Conservation (phyloP, 768 basidiomycete species). For the Cantharellus cinnabarinus region DNA sequence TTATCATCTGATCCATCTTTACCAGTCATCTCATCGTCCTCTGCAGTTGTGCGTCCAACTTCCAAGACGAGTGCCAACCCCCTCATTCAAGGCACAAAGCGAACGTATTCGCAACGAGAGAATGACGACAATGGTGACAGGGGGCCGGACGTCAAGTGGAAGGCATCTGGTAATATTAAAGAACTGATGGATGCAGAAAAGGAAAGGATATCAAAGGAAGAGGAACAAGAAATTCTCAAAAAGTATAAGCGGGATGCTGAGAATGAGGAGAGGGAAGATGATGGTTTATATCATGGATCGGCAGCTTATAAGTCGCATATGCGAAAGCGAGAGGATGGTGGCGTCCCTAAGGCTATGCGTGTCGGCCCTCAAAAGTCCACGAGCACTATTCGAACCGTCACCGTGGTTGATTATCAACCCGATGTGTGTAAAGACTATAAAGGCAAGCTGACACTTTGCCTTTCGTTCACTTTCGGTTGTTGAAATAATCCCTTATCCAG, state of each 20-base stretch:
- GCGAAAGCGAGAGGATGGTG: constrained; percentile 44
- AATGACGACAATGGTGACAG: constrained; percentile 30
- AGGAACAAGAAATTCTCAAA: constrained; percentile 45
- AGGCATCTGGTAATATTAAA: constrained; percentile 31
- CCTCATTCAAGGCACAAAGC: constrained; percentile 57
- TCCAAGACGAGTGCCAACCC: constrained; percentile 49
- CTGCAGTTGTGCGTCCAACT: constrained; percentile 58
- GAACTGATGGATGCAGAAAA: constrained; percentile 54
- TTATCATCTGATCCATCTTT: constrained; percentile 17
- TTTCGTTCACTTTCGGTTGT: background rate
- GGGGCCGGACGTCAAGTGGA: constrained; percentile 49
- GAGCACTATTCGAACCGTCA: constrained; percentile 78
- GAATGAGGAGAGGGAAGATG: constrained; percentile 38
- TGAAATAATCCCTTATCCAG: constrained; percentile 21
- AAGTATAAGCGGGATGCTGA: constrained; percentile 35
- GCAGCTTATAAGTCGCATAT: constrained; percentile 63
- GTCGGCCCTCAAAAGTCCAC: constrained; percentile 56
- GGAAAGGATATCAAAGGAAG: constrained; percentile 62
- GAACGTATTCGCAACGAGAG: constrained; percentile 28
- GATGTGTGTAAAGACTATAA: constrained; percentile 99
- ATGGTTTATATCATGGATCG: constrained; percentile 75
- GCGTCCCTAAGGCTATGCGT: constrained; percentile 74
- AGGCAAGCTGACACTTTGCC: constrained; percentile 31
- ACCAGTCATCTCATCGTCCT: constrained; percentile 18
- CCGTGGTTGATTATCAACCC: constrained; percentile 92